Percentiles rank a stretch among this genome's conserved stretches.
These are phyloP conservation scores for Sarocladium kiliense DNA, from an alignment of 2,329 filamentous ascomycete genomes.

Conservation along the genomic window DNA sequence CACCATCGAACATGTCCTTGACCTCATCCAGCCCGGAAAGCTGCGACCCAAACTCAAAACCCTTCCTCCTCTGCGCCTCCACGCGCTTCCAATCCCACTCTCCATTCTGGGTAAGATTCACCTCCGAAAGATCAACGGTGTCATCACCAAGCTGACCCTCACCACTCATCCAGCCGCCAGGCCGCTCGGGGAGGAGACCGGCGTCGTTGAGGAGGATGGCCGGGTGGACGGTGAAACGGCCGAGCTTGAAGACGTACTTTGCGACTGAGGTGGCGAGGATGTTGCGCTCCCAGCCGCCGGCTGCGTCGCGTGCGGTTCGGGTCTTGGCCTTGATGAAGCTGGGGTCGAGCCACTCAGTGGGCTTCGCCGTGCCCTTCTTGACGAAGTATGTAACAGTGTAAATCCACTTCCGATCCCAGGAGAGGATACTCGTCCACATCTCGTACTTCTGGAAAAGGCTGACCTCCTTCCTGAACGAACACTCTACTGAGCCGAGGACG, in stretches of 20 bases:
- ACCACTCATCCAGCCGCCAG: constrained; percentile 56
- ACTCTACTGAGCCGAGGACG: constrained; percentile 67
- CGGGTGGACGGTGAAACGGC: constrained; percentile 77
- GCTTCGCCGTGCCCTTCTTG: constrained; percentile 52
- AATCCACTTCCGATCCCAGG: constrained; percentile 79
- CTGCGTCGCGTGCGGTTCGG: constrained; percentile 29
- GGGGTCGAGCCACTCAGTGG: constrained; percentile 46
- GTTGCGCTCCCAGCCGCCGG: constrained; percentile 51
- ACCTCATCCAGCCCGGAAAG: constrained; percentile 53
- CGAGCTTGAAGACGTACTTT: constrained; percentile 81
- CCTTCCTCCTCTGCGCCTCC: constrained; percentile 49
- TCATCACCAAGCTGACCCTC: constrained; percentile 36
- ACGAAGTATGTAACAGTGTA: constrained; percentile 73
- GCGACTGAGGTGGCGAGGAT: constrained; percentile 67
- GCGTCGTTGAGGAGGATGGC: constrained; percentile 67
- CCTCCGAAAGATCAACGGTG: constrained; percentile 30
- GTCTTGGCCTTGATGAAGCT: constrained; percentile 36
- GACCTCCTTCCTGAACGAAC: constrained; percentile 71
- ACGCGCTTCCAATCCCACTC: constrained; percentile 56
- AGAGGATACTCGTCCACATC: constrained; percentile 65
- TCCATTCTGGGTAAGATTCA: constrained; percentile 26
- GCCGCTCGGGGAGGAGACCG: constrained; percentile 68
- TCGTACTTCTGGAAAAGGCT: constrained; percentile 64
- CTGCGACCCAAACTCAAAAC: constrained; percentile 49
- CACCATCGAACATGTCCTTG: constrained; percentile 47